Evolutionary conservation across 768 basidiomycete species (phyloP).

Genomic region (Boletus huronensis): DNA sequence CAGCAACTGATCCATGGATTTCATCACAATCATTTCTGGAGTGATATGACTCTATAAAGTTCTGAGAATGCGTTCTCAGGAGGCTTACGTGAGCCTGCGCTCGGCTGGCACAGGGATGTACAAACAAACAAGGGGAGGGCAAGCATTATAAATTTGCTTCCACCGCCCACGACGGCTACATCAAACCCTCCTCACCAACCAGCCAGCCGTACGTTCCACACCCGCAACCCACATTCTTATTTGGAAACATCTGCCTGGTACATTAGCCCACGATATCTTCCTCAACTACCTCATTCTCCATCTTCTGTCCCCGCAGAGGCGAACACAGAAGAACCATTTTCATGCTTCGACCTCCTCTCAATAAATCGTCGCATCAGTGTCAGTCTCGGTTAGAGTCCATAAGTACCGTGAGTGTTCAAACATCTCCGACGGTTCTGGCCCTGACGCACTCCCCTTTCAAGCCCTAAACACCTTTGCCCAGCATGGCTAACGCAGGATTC

Average conservation of each 20-base stretch:
- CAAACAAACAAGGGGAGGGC: slow-evolving; percentile 27
- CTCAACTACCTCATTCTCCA: slow-evolving; percentile 14
- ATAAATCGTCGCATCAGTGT: slow-evolving; percentile 64
- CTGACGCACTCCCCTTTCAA: slow-evolving; percentile 23
- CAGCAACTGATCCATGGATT: too few relatives aligned
- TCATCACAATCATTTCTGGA: too few relatives aligned
- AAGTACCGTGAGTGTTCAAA: slow-evolving; percentile 45
- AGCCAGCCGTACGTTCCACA: background rate
- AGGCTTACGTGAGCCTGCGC: slow-evolving; percentile 1
- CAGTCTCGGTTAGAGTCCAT: slow-evolving; percentile 47
- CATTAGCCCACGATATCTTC: slow-evolving; percentile 28
- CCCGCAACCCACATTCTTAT: slow-evolving; percentile 2
- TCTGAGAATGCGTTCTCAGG: too few relatives aligned
- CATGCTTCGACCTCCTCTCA: slow-evolving; percentile 90
- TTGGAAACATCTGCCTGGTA: background rate
- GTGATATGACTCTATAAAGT: too few relatives aligned
- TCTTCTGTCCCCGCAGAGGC: slow-evolving; percentile 33
- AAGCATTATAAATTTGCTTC: slow-evolving; percentile 26
- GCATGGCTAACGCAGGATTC: slow-evolving; percentile 75
- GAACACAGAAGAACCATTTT: slow-evolving; percentile 44
- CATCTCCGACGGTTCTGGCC: background rate
- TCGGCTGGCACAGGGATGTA: slow-evolving; percentile 2
- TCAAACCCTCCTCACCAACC: background rate
- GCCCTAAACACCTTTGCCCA: slow-evolving; percentile 65
- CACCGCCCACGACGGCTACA: background rate